Percentiles rank a stretch among this genome's conserved stretches.
Conservation (phyloP, 83 land plant genomes). For the Larix sibirica region DNA sequence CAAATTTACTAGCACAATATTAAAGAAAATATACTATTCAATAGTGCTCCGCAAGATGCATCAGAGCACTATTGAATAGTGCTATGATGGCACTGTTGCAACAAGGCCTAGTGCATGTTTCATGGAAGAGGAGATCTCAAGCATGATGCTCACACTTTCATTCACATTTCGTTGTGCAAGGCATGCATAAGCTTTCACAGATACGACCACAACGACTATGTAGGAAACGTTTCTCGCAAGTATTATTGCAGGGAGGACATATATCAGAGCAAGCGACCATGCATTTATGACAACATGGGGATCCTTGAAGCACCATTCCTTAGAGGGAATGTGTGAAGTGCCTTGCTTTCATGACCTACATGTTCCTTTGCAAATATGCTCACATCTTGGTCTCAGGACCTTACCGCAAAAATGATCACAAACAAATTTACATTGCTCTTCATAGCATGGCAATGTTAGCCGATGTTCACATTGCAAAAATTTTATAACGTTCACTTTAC, state of each 20-base stretch:
- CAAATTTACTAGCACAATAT: no score
- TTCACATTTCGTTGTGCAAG: slow-evolving; percentile 22
- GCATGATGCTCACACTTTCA: slow-evolving; percentile 12
- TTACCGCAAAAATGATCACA: slow-evolving; percentile 14
- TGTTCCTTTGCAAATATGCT: slow-evolving; percentile 24
- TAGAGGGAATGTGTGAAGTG: slow-evolving; percentile 17
- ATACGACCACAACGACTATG: slow-evolving; percentile 26
- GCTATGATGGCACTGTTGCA: not conserved
- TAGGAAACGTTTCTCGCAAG: slow-evolving; percentile 21
- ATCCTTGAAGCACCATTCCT: not conserved
- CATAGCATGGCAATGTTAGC: slow-evolving; percentile 6
- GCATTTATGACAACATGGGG: slow-evolving; percentile 33
- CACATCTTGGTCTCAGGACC: slow-evolving; percentile 12
- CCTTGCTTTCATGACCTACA: slow-evolving; percentile 29
- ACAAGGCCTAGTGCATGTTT: not conserved
- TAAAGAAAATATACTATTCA: no score
- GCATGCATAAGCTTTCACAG: slow-evolving; percentile 6
- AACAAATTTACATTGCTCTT: not conserved
- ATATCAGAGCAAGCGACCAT: not conserved
- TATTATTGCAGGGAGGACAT: slow-evolving; percentile 24
- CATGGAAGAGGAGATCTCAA: not conserved
- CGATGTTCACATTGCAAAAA: slow-evolving; percentile 21
- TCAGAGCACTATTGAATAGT: no score
- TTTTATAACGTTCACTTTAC: not conserved
- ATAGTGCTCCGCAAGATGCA: no score